Percentiles rank a stretch among this genome's conserved stretches.
Evolutionary conservation across 164 flowering plant species (phyloP).

Genomic region (Saururus chinensis): DNA sequence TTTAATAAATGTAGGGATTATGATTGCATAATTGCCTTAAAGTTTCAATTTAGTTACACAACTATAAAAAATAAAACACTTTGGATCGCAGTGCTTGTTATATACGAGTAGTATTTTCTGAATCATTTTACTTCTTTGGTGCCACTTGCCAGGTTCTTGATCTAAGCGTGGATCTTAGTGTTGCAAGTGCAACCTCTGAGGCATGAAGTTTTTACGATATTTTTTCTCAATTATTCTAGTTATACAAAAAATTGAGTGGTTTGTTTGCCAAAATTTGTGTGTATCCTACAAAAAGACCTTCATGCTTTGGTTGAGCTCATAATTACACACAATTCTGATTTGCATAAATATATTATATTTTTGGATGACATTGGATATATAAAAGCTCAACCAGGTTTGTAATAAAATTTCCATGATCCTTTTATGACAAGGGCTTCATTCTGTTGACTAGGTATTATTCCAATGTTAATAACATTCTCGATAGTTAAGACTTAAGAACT

Average conservation of each 20-base stretch:
- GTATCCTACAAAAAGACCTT: not conserved
- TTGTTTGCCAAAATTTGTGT: not conserved
- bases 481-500: too few species aligned
- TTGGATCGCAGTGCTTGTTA: not conserved
- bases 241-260: not conserved
- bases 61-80: too few species aligned
- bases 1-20: too few species aligned
- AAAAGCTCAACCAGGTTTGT: not conserved
- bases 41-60: too few species aligned
- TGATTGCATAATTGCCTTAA: too few species aligned
- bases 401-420: too few species aligned
- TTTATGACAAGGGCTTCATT: too few species aligned
- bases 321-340: not conserved
- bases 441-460: too few species aligned
- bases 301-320: not conserved
- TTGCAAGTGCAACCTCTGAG: constrained; percentile 67
- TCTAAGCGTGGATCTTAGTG: constrained; percentile 76
- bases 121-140: not conserved
- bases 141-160: constrained; percentile 38
- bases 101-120: not conserved
- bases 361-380: not conserved
- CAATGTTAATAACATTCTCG: too few species aligned
- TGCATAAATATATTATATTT: not conserved
- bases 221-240: not conserved
- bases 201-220: constrained; percentile 15